Evolutionary conservation across 129 eudicot species (phyloP).

Genomic region (Escallonia herrerae): DNA sequence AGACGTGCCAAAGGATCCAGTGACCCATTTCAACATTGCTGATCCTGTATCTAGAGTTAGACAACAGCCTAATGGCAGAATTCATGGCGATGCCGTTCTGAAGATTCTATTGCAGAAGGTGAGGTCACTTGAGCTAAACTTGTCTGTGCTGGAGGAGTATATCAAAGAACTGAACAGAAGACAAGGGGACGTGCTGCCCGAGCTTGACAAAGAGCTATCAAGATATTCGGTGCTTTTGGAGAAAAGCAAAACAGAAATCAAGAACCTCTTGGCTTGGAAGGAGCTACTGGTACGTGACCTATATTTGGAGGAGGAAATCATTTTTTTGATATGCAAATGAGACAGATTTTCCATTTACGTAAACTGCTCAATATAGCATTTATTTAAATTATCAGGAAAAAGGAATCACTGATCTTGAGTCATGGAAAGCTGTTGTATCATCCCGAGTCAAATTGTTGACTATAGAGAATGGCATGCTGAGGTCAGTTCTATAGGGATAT

Average conservation of each 20-base stretch:
- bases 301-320: background rate
- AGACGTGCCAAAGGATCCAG: slow-evolving; percentile 37
- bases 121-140: slow-evolving; percentile 60
- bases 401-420: slow-evolving; percentile 48
- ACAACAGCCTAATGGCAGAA: slow-evolving; percentile 51
- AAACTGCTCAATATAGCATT: too few species aligned
- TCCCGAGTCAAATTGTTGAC: slow-evolving; percentile 51
- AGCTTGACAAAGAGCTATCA: slow-evolving; percentile 50
- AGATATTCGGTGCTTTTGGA: slow-evolving; percentile 50
- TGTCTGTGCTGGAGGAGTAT: slow-evolving; percentile 70
- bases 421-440: slow-evolving; percentile 62
- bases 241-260: slow-evolving; percentile 48
- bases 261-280: slow-evolving; percentile 64
- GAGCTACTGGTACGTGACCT: slow-evolving; percentile 46
- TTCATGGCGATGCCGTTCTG: slow-evolving; percentile 77
- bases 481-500: slow-evolving; percentile 31
- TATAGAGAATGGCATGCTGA: slow-evolving; percentile 55
- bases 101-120: slow-evolving; percentile 91
- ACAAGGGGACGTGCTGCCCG: slow-evolving; percentile 62
- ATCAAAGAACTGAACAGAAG: slow-evolving; percentile 61
- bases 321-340: too few species aligned
- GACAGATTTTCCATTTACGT: too few species aligned
- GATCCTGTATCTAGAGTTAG: slow-evolving; percentile 49
- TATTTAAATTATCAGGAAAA: slow-evolving; percentile 46
- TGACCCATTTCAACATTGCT: slow-evolving; percentile 25